Evolutionary conservation across 305 asterid species (phyloP).

Genomic region (Fraxinus floribunda): DNA sequence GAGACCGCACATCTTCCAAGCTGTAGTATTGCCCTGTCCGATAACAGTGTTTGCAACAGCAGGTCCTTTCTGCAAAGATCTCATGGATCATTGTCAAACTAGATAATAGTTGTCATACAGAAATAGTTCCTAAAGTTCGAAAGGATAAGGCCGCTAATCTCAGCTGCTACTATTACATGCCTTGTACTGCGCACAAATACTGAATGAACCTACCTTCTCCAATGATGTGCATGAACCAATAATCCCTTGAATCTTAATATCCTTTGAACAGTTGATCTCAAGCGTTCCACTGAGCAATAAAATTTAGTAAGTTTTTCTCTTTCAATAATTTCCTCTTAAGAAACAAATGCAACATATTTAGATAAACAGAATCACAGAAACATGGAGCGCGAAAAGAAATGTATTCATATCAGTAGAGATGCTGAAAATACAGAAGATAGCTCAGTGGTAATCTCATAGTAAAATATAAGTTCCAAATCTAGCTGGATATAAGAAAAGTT

Average conservation of each 20-base stretch:
- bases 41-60: conserved; percentile 74
- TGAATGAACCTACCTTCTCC: conserved; percentile 67
- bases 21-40: conserved; percentile 94
- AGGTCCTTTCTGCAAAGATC: conserved; percentile 88
- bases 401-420: not conserved
- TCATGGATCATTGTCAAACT: conserved; percentile 32
- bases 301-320: not conserved
- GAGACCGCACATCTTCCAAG: conserved; percentile 97
- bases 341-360: not conserved
- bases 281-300: conserved; percentile 67
- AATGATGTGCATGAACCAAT: conserved; percentile 94
- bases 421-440: not conserved
- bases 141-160: conserved; percentile 11
- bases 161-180: conserved; percentile 1
- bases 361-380: not conserved
- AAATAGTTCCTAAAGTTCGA: conserved; percentile 2
- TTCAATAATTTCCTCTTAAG: not conserved
- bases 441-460: conserved; percentile 4
- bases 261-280: conserved; percentile 96
- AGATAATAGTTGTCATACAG: conserved; percentile 7
- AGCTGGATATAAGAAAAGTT: not conserved
- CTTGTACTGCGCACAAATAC: not conserved
- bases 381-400: not conserved
- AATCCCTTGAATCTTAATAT: conserved; percentile 90
- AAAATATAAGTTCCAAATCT: not conserved